phyloP scores from a whole-genome alignment of 352 stramenopile species.

The Pythium brachiatum region DNA sequence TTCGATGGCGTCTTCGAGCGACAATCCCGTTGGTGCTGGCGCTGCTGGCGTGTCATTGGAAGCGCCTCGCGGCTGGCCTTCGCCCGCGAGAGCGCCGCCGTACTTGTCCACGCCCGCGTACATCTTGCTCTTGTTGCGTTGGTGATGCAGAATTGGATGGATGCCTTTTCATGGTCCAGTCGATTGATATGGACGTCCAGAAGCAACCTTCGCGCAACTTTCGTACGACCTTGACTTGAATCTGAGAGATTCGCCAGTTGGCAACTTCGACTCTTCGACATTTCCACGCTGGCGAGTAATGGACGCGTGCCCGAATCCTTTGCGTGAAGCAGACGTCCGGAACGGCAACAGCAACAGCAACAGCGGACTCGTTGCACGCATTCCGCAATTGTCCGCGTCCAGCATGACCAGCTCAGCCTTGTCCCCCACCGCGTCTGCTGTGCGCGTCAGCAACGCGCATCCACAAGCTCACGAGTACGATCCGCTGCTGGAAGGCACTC shows the following conservation, averaged over 20 bases:
- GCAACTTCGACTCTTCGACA: constrained; percentile 2
- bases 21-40: constrained; percentile 34
- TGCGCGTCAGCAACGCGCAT: neutral
- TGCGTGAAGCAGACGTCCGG: neutral
- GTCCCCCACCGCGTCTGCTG: neutral
- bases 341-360: neutral
- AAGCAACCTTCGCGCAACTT: constrained; percentile 12
- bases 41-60: constrained; percentile 10
- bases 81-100: constrained; percentile 61
- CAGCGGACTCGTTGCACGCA: neutral
- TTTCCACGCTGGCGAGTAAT: neutral
- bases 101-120: constrained; percentile 86
- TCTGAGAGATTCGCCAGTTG: constrained; percentile 10
- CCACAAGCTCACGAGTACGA: constrained; percentile 13
- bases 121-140: constrained; percentile 33
- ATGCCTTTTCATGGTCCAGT: constrained; percentile 15
- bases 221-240: constrained; percentile 2
- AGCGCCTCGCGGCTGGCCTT: constrained; percentile 39
- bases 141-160: constrained; percentile 14
- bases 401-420: constrained; percentile 21
- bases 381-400: neutral
- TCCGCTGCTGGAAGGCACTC: constrained; percentile 14
- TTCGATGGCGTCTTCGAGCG: constrained; percentile 73
- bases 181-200: neutral
- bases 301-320: constrained; percentile 3